Base-by-base conservation (phyloP, 257 asterid species). In the Plantago ovata region DNA sequence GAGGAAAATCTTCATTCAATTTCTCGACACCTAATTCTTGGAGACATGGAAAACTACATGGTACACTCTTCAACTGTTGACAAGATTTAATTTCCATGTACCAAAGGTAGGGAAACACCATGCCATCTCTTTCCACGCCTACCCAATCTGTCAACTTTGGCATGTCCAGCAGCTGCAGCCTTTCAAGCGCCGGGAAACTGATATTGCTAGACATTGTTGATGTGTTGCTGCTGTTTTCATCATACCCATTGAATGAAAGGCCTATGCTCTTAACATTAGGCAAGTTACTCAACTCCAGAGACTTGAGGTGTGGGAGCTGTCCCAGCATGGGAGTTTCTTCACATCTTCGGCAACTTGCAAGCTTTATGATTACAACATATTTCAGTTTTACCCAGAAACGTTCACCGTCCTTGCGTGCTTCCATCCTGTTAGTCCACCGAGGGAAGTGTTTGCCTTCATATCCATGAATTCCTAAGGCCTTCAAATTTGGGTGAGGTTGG, bases 401-500 rank as follows among this genome's bases (percentile, higher is more conserved):
- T 24, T 24, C 32, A 24, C 2, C 5, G 32, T 5, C 32, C 5
- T 24, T 2, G 32, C 32, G 32, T 24, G 5, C 32, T 24, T 24
- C 32, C 32, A 24, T 24, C 5, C 32, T 24, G 3, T 2, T 24
- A 24, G 32, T 24, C 32, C 32, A 24, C 32, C 2, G 5, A 24
- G 32, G 32, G 32, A 24, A 24, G 5, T 24, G 2, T 2, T 24
- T 24, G 32, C 3, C 33, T 18, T 21, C 71, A 67, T 58, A 3
- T 56, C 51, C 59, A 44, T 56, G 16, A 56, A 24, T 77, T 65
- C 66, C 7, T 5, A 70, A 28, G 16, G 38, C 24, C 24, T 55
- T 22, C 23, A 70, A 9, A 47, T 70, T 66, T 12, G 53, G 61
- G 39, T 66, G 70, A 40, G 77, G 74, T 43, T 58, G 56, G 10